These are phyloP conservation scores for Tolypocladium capitatum DNA, from an alignment of 2,329 filamentous ascomycete genomes.

Conservation along the genomic window DNA sequence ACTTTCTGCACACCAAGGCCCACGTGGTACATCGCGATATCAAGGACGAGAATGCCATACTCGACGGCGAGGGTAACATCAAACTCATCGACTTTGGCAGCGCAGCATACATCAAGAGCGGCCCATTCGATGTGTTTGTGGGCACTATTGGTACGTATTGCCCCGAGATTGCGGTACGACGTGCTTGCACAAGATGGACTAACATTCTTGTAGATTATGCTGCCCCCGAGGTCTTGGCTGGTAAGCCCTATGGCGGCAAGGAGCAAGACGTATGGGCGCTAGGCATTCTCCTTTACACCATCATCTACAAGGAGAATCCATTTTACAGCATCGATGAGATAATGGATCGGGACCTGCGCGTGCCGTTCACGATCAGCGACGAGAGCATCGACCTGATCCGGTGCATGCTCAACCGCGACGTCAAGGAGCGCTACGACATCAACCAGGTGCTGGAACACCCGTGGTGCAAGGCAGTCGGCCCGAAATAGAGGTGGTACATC, in stretches of 20 bases:
- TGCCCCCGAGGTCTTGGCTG: slow-evolving; percentile 91
- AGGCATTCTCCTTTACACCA: slow-evolving; percentile 93
- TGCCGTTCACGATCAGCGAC: slow-evolving; percentile 80
- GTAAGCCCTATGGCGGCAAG: slow-evolving; percentile 82
- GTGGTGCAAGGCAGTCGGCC: slow-evolving; percentile 44
- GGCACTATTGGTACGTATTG: slow-evolving; percentile 76
- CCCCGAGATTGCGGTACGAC: background rate
- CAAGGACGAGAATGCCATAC: slow-evolving; percentile 95
- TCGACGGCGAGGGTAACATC: slow-evolving; percentile 90
- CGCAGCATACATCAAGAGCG: slow-evolving; percentile 95
- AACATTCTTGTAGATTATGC: slow-evolving; percentile 64
- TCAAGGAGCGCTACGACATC: slow-evolving; percentile 72
- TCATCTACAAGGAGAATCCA: slow-evolving; percentile 98
- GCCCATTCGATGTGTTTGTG: slow-evolving; percentile 97
- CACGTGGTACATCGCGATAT: slow-evolving; percentile 94
- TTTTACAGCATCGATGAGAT: slow-evolving; percentile 99
- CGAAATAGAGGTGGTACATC: slow-evolving; percentile 1
- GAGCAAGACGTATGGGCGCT: slow-evolving; percentile 98
- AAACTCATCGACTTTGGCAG: slow-evolving; percentile 98
- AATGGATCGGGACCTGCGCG: slow-evolving; percentile 86
- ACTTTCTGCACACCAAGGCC: slow-evolving; percentile 83
- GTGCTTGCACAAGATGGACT: slow-evolving; percentile 20
- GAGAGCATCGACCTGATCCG: slow-evolving; percentile 86
- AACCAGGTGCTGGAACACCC: slow-evolving; percentile 75
- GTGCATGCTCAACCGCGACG: slow-evolving; percentile 83